Percentiles rank a stretch among this genome's conserved stretches.
Evolutionary conservation across 106 monocot genomes (phyloP).

Genomic region (Ottelia alismoides): DNA sequence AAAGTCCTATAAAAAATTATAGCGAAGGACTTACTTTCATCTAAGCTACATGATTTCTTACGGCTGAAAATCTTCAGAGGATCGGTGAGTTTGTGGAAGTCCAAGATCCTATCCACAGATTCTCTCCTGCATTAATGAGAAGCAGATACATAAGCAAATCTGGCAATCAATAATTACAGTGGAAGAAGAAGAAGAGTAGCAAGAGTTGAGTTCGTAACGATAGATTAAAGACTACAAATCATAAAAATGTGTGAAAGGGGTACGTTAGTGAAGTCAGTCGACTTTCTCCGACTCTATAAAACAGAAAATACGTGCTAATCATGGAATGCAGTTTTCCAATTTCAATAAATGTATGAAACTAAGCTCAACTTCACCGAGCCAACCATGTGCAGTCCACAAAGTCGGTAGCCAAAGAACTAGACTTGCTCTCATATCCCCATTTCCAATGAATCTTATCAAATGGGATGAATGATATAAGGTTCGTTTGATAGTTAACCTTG

Average conservation of each 20-base stretch:
- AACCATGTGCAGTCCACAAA: not conserved
- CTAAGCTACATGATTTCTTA: constrained; percentile 43
- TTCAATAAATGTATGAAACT: too few relatives aligned
- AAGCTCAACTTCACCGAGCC: too few relatives aligned
- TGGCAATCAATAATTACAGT: not conserved
- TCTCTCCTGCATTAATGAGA: constrained; percentile 32
- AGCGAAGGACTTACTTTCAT: constrained; percentile 40
- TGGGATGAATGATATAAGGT: not conserved
- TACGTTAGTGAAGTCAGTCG: not conserved
- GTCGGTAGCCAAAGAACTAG: not conserved
- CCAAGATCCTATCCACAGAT: constrained; percentile 22
- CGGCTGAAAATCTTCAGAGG: constrained; percentile 36
- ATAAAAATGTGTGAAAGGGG: too few relatives aligned
- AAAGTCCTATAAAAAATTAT: too few relatives aligned
- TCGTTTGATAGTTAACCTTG: constrained; percentile 39
- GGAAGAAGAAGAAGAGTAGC: not conserved
- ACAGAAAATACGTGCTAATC: not conserved
- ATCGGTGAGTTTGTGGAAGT: constrained; percentile 26
- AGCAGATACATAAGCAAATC: not conserved
- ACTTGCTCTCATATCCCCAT: not conserved
- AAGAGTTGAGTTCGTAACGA: not conserved
- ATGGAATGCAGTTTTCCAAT: not conserved
- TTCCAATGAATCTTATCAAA: not conserved
- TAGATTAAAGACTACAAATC: too few relatives aligned
- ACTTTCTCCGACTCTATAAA: not conserved